Base-by-base conservation (phyloP, 163 green algal species). In the Prototheca wickerhamii region DNA sequence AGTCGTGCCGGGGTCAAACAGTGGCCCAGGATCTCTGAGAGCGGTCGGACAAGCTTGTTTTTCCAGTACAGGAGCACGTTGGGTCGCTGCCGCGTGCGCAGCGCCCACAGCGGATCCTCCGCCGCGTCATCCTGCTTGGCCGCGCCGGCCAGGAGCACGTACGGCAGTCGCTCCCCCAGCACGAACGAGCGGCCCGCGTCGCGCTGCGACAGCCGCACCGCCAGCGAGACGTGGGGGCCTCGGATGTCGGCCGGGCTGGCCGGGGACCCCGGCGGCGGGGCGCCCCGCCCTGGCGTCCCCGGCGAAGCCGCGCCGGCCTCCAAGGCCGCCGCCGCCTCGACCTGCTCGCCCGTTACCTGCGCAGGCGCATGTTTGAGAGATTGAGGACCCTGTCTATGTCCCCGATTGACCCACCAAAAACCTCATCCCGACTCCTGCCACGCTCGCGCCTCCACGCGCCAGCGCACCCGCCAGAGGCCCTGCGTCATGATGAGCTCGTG, bases 401-500 rank as follows among this genome's bases (percentile, higher is more conserved):
- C 37, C 10, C 10, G n/a, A n/a, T n/a, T n/a, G n/a, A n/a, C n/a
- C 54, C 30, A 63, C 18, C 34, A 53, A 10, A 25, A 21, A 35
- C 33, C 33, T 8, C 8, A 25, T 43, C 28, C 37, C 10, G 37
- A 15, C 37, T 15, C 37, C 37, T 21, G 37, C 37, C 10, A 44
- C 1, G 10, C 37, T 44, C 10, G 37, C 1, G 37, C 10, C 10
- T 44, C 0, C 37, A 44, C 10, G 15, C 37, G 10, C 37, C 37
- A 44, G 5, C 37, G 8, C 34, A 89, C 57, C 10, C 77, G 60
- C 83, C 73, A 83, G 53, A 87, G 65, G 2, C 83, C 79, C 12
- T 85, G 87, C 0, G 84, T 95, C 86, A 94, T 91, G 20, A 84
- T 60, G 28, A 91, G 74, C 49, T 94, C 87, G 8, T 70, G 71